Base-by-base conservation (phyloP, 2,329 filamentous ascomycete genomes). In the Stagonosporopsis vannaccii region DNA sequence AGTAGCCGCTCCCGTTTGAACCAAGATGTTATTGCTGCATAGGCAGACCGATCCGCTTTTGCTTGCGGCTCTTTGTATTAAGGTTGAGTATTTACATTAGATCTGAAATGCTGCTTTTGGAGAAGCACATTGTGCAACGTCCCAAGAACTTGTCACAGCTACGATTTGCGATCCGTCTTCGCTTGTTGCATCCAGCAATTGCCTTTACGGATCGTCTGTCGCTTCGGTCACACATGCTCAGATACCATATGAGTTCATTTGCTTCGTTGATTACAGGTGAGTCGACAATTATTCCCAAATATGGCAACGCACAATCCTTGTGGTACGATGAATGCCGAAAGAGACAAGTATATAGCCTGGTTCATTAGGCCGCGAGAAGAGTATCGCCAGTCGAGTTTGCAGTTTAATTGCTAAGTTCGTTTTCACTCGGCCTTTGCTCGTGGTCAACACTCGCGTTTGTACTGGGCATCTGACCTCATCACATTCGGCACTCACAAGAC, bases 201-300 rank as follows among this genome's bases (percentile, higher is more conserved):
- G 25, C 43, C 33, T 54, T 50, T 28, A 43, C 41, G 22, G 54
- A 49, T 51, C 48, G 53, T 37, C 40, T 54, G 59, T 50, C 22
- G 51, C 46, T 32, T 41, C 41, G 65, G 62, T 66, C 46, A 62
- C 59, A 55, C 61, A 63, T 52, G 40, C 44, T 46, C 37, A 43
- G 23, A 20, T 52, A 33, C 30, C 46, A 26, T 58, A 39, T 49
- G 30, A 45, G 50, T 49, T 39, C 51, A 58, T 52, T 59, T 59
- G 55, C 47, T 54, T 59, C 26, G 28, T 52, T 52, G 32, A 30
- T 52, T 52, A 35, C 36, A 44, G 55, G 20, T 47, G 53, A 13
- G 37, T 32, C 47, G 48, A 64, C 62, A 70, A 67, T 68, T 58
- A 40, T 42, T 23, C 37, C 25, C 12, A 13, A 8, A 8, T n/a